phyloP scores from a whole-genome alignment of 179 eudicot species.

The Pouteria campechiana region DNA sequence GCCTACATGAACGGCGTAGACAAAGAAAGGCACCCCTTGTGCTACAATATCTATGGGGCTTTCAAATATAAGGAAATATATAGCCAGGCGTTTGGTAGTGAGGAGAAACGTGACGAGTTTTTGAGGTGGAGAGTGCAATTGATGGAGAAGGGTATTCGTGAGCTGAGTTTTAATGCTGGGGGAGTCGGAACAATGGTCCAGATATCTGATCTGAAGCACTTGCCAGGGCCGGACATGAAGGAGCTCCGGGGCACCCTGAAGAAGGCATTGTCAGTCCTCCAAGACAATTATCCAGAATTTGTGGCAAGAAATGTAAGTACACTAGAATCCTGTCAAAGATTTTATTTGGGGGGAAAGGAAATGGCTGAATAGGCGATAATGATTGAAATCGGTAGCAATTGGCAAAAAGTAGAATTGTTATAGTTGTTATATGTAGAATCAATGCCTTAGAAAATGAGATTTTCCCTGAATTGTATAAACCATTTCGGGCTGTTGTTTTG shows the following conservation, averaged over 20 bases:
- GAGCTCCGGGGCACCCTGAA: slow-evolving; percentile 40
- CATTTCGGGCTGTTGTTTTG: no score
- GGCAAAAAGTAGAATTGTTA: no score
- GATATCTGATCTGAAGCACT: slow-evolving; percentile 62
- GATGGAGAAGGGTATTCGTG: slow-evolving; percentile 49
- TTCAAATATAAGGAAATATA: slow-evolving; percentile 30
- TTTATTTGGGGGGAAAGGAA: neutral
- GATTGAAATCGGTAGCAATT: no score
- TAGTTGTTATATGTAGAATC: no score
- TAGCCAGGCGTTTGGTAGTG: slow-evolving; percentile 20
- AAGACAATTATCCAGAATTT: slow-evolving; percentile 69
- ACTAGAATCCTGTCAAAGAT: neutral
- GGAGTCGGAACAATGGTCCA: slow-evolving; percentile 41
- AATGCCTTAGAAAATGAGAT: no score
- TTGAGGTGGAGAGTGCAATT: slow-evolving; percentile 60
- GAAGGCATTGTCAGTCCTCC: slow-evolving; percentile 35
- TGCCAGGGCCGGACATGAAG: slow-evolving; percentile 32
- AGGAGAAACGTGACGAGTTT: slow-evolving; percentile 29
- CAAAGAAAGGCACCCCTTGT: slow-evolving; percentile 53
- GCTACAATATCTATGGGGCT: slow-evolving; percentile 36
- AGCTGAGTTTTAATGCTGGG: slow-evolving; percentile 34
- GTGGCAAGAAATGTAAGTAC: slow-evolving; percentile 46
- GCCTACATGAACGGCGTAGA: slow-evolving; percentile 34
- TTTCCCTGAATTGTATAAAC: no score
- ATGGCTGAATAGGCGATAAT: no score